A percentile compares a stretch with the other conserved stretches of the same genome.
Conservation (phyloP, 345 rosid species). For the Salix koriyanagi region DNA sequence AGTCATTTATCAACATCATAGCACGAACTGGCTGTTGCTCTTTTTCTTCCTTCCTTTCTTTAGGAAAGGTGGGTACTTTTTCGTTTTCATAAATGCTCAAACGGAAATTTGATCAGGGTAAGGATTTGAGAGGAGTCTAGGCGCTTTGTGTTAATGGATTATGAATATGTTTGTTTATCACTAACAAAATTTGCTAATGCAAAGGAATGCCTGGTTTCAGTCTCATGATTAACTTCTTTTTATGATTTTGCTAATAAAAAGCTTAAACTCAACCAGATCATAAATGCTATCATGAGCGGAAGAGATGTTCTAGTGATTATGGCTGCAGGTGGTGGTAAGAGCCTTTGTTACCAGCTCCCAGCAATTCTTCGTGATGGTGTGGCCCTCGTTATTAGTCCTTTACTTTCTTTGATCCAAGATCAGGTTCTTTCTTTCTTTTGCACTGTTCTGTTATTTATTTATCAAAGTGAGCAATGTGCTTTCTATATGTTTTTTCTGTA, state of each 20-base stretch:
- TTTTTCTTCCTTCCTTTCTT: not conserved
- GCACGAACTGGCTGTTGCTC: not conserved
- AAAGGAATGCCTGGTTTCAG: not conserved
- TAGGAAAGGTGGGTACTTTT: not conserved
- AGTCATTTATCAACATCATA: not conserved
- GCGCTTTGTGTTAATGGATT: not conserved
- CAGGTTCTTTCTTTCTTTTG: conserved; percentile 47
- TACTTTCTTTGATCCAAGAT: conserved; percentile 90
- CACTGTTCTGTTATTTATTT: not conserved
- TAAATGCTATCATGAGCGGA: conserved; percentile 78
- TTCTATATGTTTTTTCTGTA: not conserved
- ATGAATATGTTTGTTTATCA: not conserved
- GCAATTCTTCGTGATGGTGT: conserved; percentile 67
- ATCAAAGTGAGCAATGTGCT: not conserved
- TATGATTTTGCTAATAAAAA: conserved; percentile 6
- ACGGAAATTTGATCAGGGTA: too few relatives aligned
- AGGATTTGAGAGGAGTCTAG: too few relatives aligned
- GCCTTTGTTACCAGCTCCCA: conserved; percentile 95
- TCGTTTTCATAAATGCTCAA: too few relatives aligned
- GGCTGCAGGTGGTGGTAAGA: conserved; percentile 99
- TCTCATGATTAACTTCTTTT: not conserved
- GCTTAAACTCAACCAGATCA: conserved; percentile 39
- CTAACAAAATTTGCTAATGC: not conserved
- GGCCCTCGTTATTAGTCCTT: conserved; percentile 85
- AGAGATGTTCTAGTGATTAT: conserved; percentile 85